phyloP scores from a whole-genome alignment of 352 stramenopile species.

The Pythium grandisporangium region DNA sequence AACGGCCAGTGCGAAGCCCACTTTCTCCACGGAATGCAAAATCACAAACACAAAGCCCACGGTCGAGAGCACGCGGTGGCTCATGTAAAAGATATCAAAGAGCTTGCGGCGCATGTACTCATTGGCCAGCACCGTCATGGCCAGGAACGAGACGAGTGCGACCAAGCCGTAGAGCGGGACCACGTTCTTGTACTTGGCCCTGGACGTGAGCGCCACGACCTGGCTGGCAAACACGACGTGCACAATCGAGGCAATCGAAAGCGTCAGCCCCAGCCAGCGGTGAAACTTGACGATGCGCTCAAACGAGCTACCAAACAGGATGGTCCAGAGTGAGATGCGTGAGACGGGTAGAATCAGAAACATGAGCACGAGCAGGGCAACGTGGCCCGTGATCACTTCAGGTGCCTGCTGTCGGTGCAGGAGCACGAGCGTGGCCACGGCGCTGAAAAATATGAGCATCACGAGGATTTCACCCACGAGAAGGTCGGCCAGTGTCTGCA shows the following conservation, averaged over 20 bases:
- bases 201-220: slow-evolving; percentile 25
- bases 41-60: slow-evolving; percentile 73
- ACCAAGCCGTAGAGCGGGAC: slow-evolving; percentile 53
- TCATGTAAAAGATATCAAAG: slow-evolving; percentile 75
- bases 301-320: slow-evolving; percentile 67
- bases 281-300: slow-evolving; percentile 83
- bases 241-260: slow-evolving; percentile 43
- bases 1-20: slow-evolving; percentile 43
- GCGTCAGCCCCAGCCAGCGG: slow-evolving; percentile 59
- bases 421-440: slow-evolving; percentile 30
- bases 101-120: slow-evolving; percentile 56
- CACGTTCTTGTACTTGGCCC: slow-evolving; percentile 37
- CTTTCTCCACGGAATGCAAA: slow-evolving; percentile 46
- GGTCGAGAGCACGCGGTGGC: slow-evolving; percentile 59
- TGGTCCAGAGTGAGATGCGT: slow-evolving; percentile 46
- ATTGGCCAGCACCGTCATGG: slow-evolving; percentile 40
- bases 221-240: slow-evolving; percentile 44
- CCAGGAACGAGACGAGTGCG: slow-evolving; percentile 45
- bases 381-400: slow-evolving; percentile 41
- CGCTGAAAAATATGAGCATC: slow-evolving; percentile 50
- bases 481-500: slow-evolving; percentile 48
- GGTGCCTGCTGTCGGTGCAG: slow-evolving; percentile 21
- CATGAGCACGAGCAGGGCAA: slow-evolving; percentile 63
- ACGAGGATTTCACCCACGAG: slow-evolving; percentile 52
- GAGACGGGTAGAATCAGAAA: slow-evolving; percentile 70